Conservation (phyloP, 768 basidiomycete genomes). For the Pleurotus sapidus region DNA sequence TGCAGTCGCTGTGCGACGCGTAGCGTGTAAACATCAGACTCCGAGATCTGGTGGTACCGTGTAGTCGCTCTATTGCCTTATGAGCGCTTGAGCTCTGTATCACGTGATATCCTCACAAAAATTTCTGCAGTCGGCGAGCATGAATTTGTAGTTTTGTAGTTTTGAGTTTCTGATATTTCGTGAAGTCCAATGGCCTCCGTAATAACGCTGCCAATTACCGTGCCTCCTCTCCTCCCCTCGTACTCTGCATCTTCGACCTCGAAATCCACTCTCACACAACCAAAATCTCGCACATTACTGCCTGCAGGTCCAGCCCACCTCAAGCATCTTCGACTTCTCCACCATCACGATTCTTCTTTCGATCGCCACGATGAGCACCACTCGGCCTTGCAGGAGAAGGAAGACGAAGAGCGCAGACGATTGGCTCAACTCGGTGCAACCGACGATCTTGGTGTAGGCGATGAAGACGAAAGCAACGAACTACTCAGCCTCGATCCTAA, state of each 20-base stretch:
- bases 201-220: slow-evolving; percentile 25
- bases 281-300: slow-evolving; percentile 51
- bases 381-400: slow-evolving; percentile 29
- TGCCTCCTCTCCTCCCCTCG: slow-evolving; percentile 31
- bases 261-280: slow-evolving; percentile 28
- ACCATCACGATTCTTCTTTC: slow-evolving; percentile 78
- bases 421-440: slow-evolving; percentile 52
- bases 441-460: slow-evolving; percentile 90
- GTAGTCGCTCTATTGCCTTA: too few relatives aligned
- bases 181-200: slow-evolving; percentile 21
- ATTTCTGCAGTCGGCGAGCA: too few relatives aligned
- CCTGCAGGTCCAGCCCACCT: slow-evolving; percentile 90
- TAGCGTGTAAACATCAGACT: too few relatives aligned
- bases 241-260: slow-evolving; percentile 40
- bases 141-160: too few relatives aligned
- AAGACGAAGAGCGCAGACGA: slow-evolving; percentile 47
- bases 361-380: slow-evolving; percentile 75
- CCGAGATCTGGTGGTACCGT: too few relatives aligned
- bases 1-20: too few relatives aligned
- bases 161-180: too few relatives aligned
- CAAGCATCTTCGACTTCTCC: slow-evolving; percentile 71
- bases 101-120: too few relatives aligned
- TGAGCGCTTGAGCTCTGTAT: too few relatives aligned
- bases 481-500: slow-evolving; percentile 85
- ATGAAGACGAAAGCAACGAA: slow-evolving; percentile 78